Conservation (phyloP, 1,139 yeast genomes). For the Petasospora fabianii region DNA sequence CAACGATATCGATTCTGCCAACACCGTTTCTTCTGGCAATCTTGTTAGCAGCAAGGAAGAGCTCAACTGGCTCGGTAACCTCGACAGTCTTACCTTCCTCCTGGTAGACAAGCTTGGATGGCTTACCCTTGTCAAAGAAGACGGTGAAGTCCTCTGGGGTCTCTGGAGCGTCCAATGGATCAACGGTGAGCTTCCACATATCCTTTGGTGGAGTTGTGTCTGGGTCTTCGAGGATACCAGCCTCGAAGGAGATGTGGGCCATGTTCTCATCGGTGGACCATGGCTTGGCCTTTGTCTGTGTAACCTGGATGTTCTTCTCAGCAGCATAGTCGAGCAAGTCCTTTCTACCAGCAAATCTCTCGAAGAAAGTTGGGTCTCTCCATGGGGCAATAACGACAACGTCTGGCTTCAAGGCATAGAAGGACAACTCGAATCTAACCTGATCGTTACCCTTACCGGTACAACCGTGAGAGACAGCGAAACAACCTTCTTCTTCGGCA, state of each 20-base stretch:
- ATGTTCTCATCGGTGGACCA: slow-evolving; percentile 99
- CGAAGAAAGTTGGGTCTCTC: slow-evolving; percentile 94
- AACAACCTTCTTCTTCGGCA: slow-evolving; percentile 96
- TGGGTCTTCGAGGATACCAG: slow-evolving; percentile 98
- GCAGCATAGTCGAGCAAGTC: slow-evolving; percentile 93
- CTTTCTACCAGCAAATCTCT: slow-evolving; percentile 96
- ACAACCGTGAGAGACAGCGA: slow-evolving; percentile 98
- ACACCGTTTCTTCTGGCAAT: slow-evolving; percentile 99
- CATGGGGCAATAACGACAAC: slow-evolving; percentile 97
- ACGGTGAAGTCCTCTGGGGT: slow-evolving; percentile 85
- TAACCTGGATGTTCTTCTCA: slow-evolving; percentile 84
- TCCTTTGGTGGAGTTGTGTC: slow-evolving; percentile 98
- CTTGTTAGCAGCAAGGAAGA: slow-evolving; percentile 88
- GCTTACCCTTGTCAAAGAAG: slow-evolving; percentile 82
- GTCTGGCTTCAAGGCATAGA: slow-evolving; percentile 97
- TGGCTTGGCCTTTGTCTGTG: slow-evolving; percentile 97
- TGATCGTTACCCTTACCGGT: slow-evolving; percentile 99
- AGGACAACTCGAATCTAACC: slow-evolving; percentile 94
- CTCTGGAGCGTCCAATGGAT: slow-evolving; percentile 93
- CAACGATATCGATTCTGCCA: slow-evolving; percentile 98
- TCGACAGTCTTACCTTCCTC: slow-evolving; percentile 51
- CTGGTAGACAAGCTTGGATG: slow-evolving; percentile 68
- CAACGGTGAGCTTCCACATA: slow-evolving; percentile 98
- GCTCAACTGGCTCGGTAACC: slow-evolving; percentile 83
- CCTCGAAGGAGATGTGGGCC: slow-evolving; percentile 98